A percentile compares a stretch with the other conserved stretches of the same genome.
phyloP scores from a whole-genome alignment of 2,329 filamentous ascomycete genomes.

The Aspergillus fumigatiaffinis region DNA sequence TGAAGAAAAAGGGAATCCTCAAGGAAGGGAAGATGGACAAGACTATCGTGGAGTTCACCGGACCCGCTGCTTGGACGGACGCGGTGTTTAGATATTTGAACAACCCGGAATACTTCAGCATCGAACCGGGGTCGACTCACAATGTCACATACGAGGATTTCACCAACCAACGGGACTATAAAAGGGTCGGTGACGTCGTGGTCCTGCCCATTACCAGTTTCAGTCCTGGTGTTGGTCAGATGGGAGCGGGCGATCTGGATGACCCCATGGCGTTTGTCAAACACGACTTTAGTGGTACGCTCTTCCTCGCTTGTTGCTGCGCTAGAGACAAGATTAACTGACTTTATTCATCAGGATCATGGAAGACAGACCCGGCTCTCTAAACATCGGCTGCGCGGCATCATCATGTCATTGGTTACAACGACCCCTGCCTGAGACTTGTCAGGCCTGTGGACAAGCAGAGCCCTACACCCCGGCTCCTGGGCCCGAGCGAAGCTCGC shows the following conservation, averaged over 20 bases:
- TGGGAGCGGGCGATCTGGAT: conserved; percentile 82
- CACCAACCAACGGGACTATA: conserved; percentile 76
- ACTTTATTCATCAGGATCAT: conserved; percentile 26
- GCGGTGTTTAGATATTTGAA: conserved; percentile 91
- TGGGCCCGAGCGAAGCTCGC: neutral
- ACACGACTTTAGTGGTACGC: conserved; percentile 85
- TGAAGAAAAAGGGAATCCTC: conserved; percentile 66
- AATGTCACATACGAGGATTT: conserved; percentile 85
- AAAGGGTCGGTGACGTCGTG: conserved; percentile 88
- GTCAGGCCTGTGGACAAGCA: neutral
- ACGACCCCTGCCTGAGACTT: neutral
- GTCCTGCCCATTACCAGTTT: conserved; percentile 96
- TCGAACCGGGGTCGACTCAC: conserved; percentile 59
- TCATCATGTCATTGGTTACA: neutral
- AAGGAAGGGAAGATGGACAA: conserved; percentile 60
- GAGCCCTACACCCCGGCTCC: neutral
- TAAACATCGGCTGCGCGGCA: conserved; percentile 6
- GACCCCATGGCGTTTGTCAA: conserved; percentile 97
- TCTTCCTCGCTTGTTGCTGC: neutral
- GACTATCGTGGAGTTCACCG: conserved; percentile 88
- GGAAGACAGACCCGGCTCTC: conserved; percentile 36
- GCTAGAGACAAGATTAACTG: neutral
- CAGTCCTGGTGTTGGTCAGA: conserved; percentile 88
- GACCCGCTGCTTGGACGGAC: conserved; percentile 93
- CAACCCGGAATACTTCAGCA: conserved; percentile 81